Conservation (phyloP, 257 asterid genomes). For the Salvia rosmarinus region DNA sequence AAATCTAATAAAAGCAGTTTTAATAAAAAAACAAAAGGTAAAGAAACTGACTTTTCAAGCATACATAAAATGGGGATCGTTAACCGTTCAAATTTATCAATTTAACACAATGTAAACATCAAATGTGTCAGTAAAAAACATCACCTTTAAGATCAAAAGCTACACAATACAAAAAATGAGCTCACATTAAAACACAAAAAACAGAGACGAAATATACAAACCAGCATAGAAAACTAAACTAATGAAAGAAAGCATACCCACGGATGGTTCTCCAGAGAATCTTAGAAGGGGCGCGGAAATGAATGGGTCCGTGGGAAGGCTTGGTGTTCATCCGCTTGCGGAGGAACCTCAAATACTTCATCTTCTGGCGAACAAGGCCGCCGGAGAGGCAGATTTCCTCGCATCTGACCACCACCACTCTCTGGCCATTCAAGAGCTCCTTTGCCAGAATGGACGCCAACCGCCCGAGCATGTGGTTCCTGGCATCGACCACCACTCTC, state of each 20-base stretch:
- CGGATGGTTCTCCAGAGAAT: conserved; percentile 60
- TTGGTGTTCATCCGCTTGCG: conserved; percentile 59
- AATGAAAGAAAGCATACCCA: conserved; percentile 38
- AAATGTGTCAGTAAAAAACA: background rate
- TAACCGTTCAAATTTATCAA: background rate
- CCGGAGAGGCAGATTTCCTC: conserved; percentile 60
- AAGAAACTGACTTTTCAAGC: background rate
- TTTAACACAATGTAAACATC: background rate
- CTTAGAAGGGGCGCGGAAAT: conserved; percentile 60
- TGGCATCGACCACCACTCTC: conserved; percentile 49
- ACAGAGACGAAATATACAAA: too few relatives aligned
- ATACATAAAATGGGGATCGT: background rate
- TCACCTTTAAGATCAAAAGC: background rate
- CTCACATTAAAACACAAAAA: background rate
- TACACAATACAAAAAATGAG: background rate
- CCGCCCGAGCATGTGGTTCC: conserved; percentile 60
- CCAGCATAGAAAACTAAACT: too few relatives aligned
- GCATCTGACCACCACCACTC: conserved; percentile 47
- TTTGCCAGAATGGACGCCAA: conserved; percentile 50
- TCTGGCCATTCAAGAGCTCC: conserved; percentile 56
- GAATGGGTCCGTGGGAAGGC: conserved; percentile 59
- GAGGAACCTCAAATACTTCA: conserved; percentile 52
- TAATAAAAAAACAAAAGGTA: background rate
- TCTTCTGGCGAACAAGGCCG: conserved; percentile 61
- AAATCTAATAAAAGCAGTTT: background rate